These are phyloP conservation scores for Yamadazyma triangularis DNA, from an alignment of 1,139 yeast species.

Conservation along the genomic window DNA sequence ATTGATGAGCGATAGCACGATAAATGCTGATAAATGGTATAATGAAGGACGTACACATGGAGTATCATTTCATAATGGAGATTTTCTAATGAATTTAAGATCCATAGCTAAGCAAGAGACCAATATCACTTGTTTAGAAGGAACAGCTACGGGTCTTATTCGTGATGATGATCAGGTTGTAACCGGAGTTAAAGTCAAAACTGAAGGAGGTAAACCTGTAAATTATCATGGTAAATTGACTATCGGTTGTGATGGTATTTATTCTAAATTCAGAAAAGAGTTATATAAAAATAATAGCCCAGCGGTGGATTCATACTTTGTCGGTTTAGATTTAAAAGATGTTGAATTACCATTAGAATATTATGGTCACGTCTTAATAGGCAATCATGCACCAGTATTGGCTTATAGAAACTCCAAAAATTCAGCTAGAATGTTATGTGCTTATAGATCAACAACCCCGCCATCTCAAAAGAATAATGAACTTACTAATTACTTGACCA, in stretches of 20 bases:
- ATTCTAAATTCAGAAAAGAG: constrained; percentile 84
- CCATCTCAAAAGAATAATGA: constrained; percentile 65
- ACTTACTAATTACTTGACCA: constrained; percentile 54
- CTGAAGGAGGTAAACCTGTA: constrained; percentile 9
- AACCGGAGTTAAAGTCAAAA: constrained; percentile 59
- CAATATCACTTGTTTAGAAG: constrained; percentile 75
- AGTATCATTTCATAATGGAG: constrained; percentile 89
- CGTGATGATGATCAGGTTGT: constrained; percentile 48
- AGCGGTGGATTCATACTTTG: constrained; percentile 73
- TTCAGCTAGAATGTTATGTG: constrained; percentile 88
- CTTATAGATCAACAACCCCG: constrained; percentile 67
- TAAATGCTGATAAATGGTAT: constrained; percentile 52
- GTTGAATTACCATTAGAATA: constrained; percentile 67
- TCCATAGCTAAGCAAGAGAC: constrained; percentile 61
- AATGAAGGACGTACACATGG: constrained; percentile 65
- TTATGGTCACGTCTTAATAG: constrained; percentile 89
- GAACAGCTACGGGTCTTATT: constrained; percentile 66
- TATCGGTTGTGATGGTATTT: constrained; percentile 89
- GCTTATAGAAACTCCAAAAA: constrained; percentile 80
- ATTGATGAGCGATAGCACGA: constrained; percentile 43
- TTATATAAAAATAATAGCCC: constrained; percentile 58
- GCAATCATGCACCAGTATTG: constrained; percentile 81
- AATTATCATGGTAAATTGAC: constrained; percentile 58
- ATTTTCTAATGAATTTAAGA: constrained; percentile 74
- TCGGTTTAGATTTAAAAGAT: constrained; percentile 72